Evolutionary conservation across 2,329 filamentous ascomycete species (phyloP), one percentile per base, ranked within the genome.

Genomic region (Colletotrichum sp.): DNA sequence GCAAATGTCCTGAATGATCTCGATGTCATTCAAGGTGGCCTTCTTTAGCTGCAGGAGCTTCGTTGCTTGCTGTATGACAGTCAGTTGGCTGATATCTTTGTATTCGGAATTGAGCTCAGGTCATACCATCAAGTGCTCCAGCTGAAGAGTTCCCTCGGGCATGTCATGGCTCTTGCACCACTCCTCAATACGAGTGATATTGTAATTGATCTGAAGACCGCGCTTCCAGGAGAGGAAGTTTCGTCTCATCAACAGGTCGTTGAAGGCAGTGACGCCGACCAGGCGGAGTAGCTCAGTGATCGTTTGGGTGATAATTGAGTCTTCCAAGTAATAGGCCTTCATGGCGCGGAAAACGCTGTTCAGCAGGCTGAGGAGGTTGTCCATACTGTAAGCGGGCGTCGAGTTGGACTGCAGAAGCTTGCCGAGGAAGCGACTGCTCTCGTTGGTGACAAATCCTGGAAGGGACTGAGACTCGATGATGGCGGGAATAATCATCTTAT

Each of bases 131-230:
- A 99, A 88, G 88, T 99, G 97, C 89, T 99, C 97, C 72, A 99
- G 91, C 87, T 99, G 96, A 69, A 99, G 90, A 34, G 96, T 99
- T 71, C 97, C 97, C 86, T 99, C 96, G 2, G 97, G 97, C 96
- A 99, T 99, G 81, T 99, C 97, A 84, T 99, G 98, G 82, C 96
- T 98, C 92, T 99, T 99, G 88, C 97, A 99, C 97, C 97, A 99
- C 87, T 99, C 97, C 85, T 99, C 97, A 78, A 99, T 99, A 74
- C 97, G 93, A 28, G 97, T 99, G 85, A 99, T 99, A 88, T 99
- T 99, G 90, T 99, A 99, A 88, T 99, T 99, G 88, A 99, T 99
- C 86, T 99, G 97, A 71, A 99, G 92, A 80, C 97, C 97, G 85
- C 97, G 95, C 90, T 99, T 99, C 97, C 97, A 99, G 1, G 96